Conservation (phyloP, 305 asterid species). For the Coffea humblotiana region DNA sequence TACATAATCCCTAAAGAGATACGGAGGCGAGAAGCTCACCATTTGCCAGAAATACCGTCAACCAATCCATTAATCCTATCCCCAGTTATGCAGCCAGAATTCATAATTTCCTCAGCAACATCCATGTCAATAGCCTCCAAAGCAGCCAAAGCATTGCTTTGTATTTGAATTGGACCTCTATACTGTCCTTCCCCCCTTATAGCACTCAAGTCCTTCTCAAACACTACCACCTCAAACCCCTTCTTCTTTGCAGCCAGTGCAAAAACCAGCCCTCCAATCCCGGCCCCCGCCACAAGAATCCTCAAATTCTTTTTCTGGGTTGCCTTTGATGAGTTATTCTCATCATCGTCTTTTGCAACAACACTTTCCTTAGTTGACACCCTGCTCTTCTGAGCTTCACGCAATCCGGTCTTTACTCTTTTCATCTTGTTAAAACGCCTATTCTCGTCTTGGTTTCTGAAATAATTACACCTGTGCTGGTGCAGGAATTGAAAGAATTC, state of each 20-base stretch:
- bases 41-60: slow-evolving; percentile 84
- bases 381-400: slow-evolving; percentile 26
- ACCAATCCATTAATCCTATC: slow-evolving; percentile 91
- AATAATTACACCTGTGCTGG: slow-evolving; percentile 19
- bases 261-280: slow-evolving; percentile 92
- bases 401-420: slow-evolving; percentile 31
- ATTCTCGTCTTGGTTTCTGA: slow-evolving; percentile 26
- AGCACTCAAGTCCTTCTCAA: slow-evolving; percentile 95
- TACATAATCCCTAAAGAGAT: background rate
- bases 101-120: slow-evolving; percentile 76
- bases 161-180: slow-evolving; percentile 93
- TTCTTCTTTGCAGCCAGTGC: slow-evolving; percentile 80
- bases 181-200: slow-evolving; percentile 94
- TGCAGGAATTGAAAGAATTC: slow-evolving; percentile 36
- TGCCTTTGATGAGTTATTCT: slow-evolving; percentile 8
- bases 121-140: slow-evolving; percentile 90
- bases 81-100: slow-evolving; percentile 64
- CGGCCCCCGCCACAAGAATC: slow-evolving; percentile 92
- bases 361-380: slow-evolving; percentile 14
- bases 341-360: slow-evolving; percentile 14
- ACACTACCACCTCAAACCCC: slow-evolving; percentile 85
- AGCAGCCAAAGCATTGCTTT: slow-evolving; percentile 94
- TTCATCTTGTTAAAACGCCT: slow-evolving; percentile 34
- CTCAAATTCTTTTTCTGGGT: slow-evolving; percentile 50
- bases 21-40: slow-evolving; percentile 42